Evolutionary conservation across 2,329 filamentous ascomycete genomes (phyloP).

Genomic region (Xylaria sp.): DNA sequence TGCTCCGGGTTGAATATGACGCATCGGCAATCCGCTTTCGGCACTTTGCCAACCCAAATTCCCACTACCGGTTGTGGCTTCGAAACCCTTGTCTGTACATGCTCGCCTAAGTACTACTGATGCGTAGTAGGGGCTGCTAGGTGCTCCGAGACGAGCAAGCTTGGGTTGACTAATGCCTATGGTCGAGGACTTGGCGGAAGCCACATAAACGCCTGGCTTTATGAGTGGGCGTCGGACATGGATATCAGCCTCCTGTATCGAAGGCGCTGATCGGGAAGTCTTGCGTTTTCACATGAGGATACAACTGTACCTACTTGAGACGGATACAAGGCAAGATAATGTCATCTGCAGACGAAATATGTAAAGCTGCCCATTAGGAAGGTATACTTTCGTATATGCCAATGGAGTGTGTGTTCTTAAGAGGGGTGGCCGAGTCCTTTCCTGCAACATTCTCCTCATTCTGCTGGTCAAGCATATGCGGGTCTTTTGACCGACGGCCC

Average conservation of each 20-base stretch:
- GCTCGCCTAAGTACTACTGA: neutral
- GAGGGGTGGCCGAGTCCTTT: slow-evolving; percentile 14
- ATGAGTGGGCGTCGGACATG: neutral
- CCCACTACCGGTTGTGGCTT: slow-evolving; percentile 21
- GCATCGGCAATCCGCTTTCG: slow-evolving; percentile 28
- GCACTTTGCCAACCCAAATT: slow-evolving; percentile 17
- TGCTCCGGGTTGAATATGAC: neutral
- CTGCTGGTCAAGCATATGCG: slow-evolving; percentile 8
- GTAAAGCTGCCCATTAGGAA: slow-evolving; percentile 15
- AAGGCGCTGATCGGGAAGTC: neutral
- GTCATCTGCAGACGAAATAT: neutral
- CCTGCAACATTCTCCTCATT: slow-evolving; percentile 9
- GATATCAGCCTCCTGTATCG: neutral
- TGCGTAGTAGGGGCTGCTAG: neutral
- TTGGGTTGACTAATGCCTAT: neutral
- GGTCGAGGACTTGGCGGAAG: neutral
- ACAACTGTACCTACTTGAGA: neutral
- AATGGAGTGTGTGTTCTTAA: neutral
- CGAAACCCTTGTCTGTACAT: slow-evolving; percentile 11
- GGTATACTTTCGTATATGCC: neutral
- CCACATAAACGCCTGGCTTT: neutral
- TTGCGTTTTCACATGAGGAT: neutral
- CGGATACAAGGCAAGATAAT: neutral
- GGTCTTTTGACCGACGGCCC: slow-evolving; percentile 1
- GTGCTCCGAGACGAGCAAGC: neutral